phyloP scores from a whole-genome alignment of 768 basidiomycete species.

The Mrakia frigida region DNA sequence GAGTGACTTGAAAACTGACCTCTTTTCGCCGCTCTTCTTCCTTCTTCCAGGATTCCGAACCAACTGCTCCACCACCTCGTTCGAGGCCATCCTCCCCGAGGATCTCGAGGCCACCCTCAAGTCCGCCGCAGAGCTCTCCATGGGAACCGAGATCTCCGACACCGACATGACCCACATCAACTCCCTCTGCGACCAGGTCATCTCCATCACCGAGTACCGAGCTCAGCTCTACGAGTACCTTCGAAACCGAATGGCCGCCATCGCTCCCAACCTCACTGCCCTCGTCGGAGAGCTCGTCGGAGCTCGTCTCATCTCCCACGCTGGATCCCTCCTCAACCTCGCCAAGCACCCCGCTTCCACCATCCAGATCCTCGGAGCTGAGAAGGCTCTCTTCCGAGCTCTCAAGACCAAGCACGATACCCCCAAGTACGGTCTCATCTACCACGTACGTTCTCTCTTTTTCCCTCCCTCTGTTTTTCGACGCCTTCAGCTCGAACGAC shows the following conservation, averaged over 20 bases:
- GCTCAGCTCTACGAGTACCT: slow-evolving; percentile 93
- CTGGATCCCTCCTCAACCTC: slow-evolving; percentile 48
- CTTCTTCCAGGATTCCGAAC: slow-evolving; percentile 74
- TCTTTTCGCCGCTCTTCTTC: not conserved
- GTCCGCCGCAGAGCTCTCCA: slow-evolving; percentile 93
- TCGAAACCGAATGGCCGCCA: slow-evolving; percentile 94
- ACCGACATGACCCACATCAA: slow-evolving; percentile 95
- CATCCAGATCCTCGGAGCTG: slow-evolving; percentile 51
- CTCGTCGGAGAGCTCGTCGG: slow-evolving; percentile 73
- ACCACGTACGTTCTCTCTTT: slow-evolving; percentile 61
- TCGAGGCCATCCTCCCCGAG: slow-evolving; percentile 88
- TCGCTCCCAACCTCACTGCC: slow-evolving; percentile 92
- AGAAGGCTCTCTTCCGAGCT: slow-evolving; percentile 51
- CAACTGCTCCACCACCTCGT: slow-evolving; percentile 77
- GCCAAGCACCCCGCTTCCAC: slow-evolving; percentile 52
- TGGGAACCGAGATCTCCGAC: slow-evolving; percentile 99
- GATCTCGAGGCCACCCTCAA: slow-evolving; percentile 93
- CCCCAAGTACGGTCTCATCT: slow-evolving; percentile 94
- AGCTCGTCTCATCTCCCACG: slow-evolving; percentile 62
- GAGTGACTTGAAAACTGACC: not conserved
- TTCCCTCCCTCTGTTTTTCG: not conserved
- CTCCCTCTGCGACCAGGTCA: slow-evolving; percentile 95
- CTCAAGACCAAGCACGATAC: slow-evolving; percentile 53
- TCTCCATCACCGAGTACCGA: slow-evolving; percentile 91
- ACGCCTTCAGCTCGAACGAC: no score